Conservation (phyloP, 1,284 basidiomycete species). For the Sanghuangporus weigelae region DNA sequence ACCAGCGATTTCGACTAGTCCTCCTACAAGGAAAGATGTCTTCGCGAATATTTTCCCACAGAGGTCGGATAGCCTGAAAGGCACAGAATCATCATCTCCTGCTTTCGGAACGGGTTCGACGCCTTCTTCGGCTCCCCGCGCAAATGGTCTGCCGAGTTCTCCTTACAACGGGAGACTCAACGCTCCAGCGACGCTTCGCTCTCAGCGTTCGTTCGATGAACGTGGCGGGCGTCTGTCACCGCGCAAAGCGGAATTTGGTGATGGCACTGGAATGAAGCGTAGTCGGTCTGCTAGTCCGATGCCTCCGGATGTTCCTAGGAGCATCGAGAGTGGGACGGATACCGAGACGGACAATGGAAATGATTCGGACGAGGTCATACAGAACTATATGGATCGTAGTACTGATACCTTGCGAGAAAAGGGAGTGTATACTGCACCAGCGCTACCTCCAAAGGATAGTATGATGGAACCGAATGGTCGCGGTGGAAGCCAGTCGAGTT, state of each 20-base stretch:
- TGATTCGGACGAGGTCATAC: constrained; percentile 20
- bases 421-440: constrained; percentile 34
- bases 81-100: not conserved
- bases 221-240: constrained; percentile 13
- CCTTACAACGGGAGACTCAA: constrained; percentile 13
- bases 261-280: constrained; percentile 2
- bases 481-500: constrained; percentile 22
- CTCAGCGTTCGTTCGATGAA: constrained; percentile 16
- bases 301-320: constrained; percentile 54
- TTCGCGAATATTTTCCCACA: constrained; percentile 2
- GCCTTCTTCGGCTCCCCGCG: not conserved
- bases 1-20: not conserved
- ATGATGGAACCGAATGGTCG: constrained; percentile 1
- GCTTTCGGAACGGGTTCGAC: not conserved
- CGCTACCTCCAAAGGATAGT: constrained; percentile 43
- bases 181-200: not conserved
- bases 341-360: constrained; percentile 51
- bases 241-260: constrained; percentile 5
- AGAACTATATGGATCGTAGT: constrained; percentile 23
- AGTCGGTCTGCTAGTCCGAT: constrained; percentile 17
- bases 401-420: constrained; percentile 11
- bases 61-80: constrained; percentile 14
- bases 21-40: not conserved
- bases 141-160: constrained; percentile 8
- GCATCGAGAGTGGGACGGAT: constrained; percentile 70